Conservation (phyloP, 441 rosid genomes). For the Macaranga tanarius region DNA sequence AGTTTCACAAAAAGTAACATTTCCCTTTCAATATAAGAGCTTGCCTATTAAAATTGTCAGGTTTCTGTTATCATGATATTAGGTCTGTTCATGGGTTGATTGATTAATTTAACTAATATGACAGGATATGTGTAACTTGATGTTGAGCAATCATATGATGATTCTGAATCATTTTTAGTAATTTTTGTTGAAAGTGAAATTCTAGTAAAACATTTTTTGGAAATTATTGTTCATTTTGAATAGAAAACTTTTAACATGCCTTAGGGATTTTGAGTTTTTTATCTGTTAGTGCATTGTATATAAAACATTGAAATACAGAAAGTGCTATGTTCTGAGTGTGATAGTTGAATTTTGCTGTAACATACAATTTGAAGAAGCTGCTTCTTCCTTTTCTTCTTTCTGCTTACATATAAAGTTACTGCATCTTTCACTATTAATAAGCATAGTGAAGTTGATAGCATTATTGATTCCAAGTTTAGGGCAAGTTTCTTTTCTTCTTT, state of each 20-base stretch:
- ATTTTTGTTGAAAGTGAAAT: background rate
- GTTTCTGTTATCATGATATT: background rate
- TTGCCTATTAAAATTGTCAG: background rate
- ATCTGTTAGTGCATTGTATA: too few relatives aligned
- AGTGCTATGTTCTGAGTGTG: too few relatives aligned
- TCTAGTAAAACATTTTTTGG: background rate
- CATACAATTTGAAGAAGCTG: too few relatives aligned
- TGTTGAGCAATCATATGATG: too few relatives aligned
- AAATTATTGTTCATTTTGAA: background rate
- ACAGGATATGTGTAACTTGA: background rate
- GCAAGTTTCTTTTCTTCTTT: background rate
- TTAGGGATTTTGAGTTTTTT: background rate
- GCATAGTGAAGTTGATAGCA: background rate
- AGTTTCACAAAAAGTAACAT: background rate
- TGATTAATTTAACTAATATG: background rate
- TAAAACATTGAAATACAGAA: too few relatives aligned
- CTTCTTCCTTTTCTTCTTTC: too few relatives aligned
- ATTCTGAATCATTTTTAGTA: too few relatives aligned
- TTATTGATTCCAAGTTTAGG: background rate
- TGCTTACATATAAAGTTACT: background rate
- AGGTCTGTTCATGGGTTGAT: too few relatives aligned
- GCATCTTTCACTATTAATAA: background rate
- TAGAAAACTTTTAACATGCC: background rate
- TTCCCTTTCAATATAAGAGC: background rate
- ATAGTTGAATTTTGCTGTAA: too few relatives aligned